Base-by-base conservation (phyloP, 176 grass and related monocot genomes). In the Rhipidocladum racemiflorum region DNA sequence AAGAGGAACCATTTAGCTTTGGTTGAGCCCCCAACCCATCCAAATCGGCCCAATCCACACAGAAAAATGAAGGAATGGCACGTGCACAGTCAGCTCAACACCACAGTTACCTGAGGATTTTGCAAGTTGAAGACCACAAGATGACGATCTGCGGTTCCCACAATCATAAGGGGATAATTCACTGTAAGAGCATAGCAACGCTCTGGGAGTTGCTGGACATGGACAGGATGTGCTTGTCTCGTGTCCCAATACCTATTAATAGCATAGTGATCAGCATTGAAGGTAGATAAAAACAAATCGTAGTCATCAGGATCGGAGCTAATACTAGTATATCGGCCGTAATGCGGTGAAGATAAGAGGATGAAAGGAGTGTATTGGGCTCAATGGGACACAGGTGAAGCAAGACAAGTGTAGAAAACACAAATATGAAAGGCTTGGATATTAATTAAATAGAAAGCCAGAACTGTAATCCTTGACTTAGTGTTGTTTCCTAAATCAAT, bases 161-260 rank as follows among this genome's bases (percentile, higher is more conserved):
- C 92, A 86, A 97, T 93, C 95, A 97, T 94, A 76, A 97, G 88
- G 34, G 92, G 92, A 74, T 97, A 97, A 74, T 82, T 90, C 79
- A 97, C 92, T 62, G 95, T 90, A 72, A 97, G 75, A 78, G 95
- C 75, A 68, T 91, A 94, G 75, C 90, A 92, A 32, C 90, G 83
- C 57, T 94, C 95, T 77, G 95, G 95, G 64, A 94, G 84, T 86
- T 89, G 95, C 71, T 97, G 95, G 59, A 91, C 71, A 91, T 97
- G 95, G 30, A 80, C 95, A 45, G 95, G 92, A 62, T 97, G 89
- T 46, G 88, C 25, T 65, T 94, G 95, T 25, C 95, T 92, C n/a
- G 86, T 91, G 79, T 97, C 95, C 92, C 95, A 97, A 65, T 97
- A 97, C 86, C 92, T 97, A 74, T 38, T 40, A 66, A 76, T 68